These are phyloP conservation scores for Fermentozyma sake DNA, from an alignment of 1,139 yeast genomes.

Conservation along the genomic window DNA sequence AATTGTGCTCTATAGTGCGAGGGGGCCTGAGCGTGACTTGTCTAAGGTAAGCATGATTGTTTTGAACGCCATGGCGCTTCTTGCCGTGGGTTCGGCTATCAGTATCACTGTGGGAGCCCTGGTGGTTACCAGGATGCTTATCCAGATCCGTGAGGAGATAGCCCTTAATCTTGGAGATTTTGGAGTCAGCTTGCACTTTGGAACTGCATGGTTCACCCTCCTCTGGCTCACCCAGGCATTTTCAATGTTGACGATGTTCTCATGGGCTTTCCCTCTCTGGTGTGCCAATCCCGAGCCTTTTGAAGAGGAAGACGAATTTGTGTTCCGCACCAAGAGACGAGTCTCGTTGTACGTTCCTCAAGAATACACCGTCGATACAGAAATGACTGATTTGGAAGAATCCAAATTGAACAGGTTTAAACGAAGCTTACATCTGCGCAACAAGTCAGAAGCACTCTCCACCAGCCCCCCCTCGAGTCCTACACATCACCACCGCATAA, in stretches of 20 bases:
- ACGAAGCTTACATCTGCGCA: too few species aligned
- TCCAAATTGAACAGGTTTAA: too few species aligned
- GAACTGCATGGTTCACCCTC: slow-evolving; percentile 38
- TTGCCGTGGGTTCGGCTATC: slow-evolving; percentile 31
- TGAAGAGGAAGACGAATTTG: slow-evolving; percentile 15
- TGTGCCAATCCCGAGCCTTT: slow-evolving; percentile 36
- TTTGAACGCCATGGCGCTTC: slow-evolving; percentile 26
- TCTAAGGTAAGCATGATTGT: slow-evolving; percentile 22
- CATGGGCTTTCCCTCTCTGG: slow-evolving; percentile 46
- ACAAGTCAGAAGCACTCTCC: too few species aligned
- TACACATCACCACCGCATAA: too few species aligned
- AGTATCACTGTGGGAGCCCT: slow-evolving; percentile 25
- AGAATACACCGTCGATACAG: too few species aligned
- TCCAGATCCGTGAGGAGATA: slow-evolving; percentile 24
- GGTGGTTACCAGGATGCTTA: slow-evolving; percentile 22
- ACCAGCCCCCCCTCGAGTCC: too few species aligned
- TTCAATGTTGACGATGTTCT: slow-evolving; percentile 14
- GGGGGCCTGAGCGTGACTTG: slow-evolving; percentile 29
- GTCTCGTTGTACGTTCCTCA: too few species aligned
- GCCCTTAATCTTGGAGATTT: slow-evolving; percentile 31
- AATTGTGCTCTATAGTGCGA: slow-evolving; percentile 29
- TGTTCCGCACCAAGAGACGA: slow-evolving; percentile 1
- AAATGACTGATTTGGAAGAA: too few species aligned
- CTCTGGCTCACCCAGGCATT: slow-evolving; percentile 31
- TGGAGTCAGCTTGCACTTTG: slow-evolving; percentile 42